These are phyloP conservation scores for Lactarius sanguifluus DNA, from an alignment of 768 basidiomycete species.

Conservation along the genomic window DNA sequence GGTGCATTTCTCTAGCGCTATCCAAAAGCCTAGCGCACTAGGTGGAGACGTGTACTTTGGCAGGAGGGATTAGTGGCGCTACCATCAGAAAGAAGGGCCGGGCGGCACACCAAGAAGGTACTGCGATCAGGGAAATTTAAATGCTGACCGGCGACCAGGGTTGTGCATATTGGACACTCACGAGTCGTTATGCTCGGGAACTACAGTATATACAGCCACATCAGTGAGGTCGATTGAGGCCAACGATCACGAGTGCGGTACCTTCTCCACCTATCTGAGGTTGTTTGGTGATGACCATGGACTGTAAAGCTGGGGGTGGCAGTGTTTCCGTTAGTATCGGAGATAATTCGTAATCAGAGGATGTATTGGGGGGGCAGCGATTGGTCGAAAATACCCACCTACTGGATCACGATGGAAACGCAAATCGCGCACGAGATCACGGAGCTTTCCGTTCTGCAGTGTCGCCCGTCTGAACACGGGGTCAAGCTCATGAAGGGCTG, in stretches of 20 bases:
- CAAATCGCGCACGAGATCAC: constrained; percentile 69
- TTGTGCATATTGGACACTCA: constrained; percentile 41
- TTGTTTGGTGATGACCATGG: constrained; percentile 96
- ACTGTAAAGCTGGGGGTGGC: constrained; percentile 65
- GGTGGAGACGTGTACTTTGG: constrained; percentile 87
- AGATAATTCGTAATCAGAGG: constrained; percentile 15
- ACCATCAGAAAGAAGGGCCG: not conserved
- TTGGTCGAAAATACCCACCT: constrained; percentile 44
- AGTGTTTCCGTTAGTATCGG: constrained; percentile 18
- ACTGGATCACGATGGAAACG: constrained; percentile 84
- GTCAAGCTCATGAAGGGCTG: constrained; percentile 84
- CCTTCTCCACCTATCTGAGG: constrained; percentile 91
- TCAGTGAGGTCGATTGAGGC: not conserved
- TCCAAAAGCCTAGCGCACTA: constrained; percentile 94
- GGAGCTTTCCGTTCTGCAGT: constrained; percentile 72
- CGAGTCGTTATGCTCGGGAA: constrained; percentile 93
- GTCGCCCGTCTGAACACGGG: constrained; percentile 78
- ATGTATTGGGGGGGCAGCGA: not conserved
- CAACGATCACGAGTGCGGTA: constrained; percentile 34
- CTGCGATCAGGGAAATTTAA: constrained; percentile 37
- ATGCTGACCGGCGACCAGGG: not conserved
- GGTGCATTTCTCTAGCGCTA: constrained; percentile 89
- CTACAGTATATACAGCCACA: constrained; percentile 40
- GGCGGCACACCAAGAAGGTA: constrained; percentile 63
- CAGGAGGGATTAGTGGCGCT: constrained; percentile 3